A percentile compares a stretch with the other conserved stretches of the same genome.
These are phyloP conservation scores for Aspergillus panamensis DNA, from an alignment of 495 filamentous ascomycete genomes.

Conservation along the genomic window DNA sequence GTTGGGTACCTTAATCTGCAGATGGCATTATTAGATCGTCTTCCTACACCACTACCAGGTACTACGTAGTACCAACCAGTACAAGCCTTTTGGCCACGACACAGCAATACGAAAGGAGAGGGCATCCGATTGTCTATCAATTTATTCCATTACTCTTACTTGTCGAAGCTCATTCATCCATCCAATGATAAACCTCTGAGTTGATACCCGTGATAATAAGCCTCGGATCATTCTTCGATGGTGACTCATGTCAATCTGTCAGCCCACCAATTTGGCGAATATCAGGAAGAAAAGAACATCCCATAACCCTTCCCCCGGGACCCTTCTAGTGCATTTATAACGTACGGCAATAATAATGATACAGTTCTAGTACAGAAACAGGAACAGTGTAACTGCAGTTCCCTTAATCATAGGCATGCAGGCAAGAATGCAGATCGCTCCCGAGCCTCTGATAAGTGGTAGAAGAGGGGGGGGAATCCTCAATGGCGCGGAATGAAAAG, in stretches of 20 bases:
- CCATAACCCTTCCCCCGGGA: neutral
- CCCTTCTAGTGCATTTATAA: neutral
- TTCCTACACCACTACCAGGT: neutral
- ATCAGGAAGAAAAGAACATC: conserved; percentile 3
- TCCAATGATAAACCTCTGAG: neutral
- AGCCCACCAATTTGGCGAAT: neutral
- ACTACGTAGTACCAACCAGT: neutral
- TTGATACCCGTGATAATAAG: conserved; percentile 4
- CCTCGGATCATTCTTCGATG: neutral
- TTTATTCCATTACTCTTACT: neutral
- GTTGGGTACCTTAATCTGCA: conserved; percentile 30
- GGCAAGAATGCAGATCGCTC: conserved; percentile 21
- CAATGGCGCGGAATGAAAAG: neutral
- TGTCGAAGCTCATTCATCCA: neutral
- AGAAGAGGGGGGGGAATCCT: conserved; percentile 5
- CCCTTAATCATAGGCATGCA: conserved; percentile 18
- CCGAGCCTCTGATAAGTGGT: conserved; percentile 14
- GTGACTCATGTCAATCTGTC: conserved; percentile 16
- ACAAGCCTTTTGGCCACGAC: neutral
- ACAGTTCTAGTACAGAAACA: conserved; percentile 4
- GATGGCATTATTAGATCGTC: conserved; percentile 15
- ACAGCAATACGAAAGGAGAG: neutral
- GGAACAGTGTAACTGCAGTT: conserved; percentile 4
- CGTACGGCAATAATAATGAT: conserved; percentile 3
- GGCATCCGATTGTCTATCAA: neutral